Evolutionary conservation across 1,139 yeast genomes (phyloP), one percentile per base, ranked within the genome.

Genomic region (Pichia sp.): DNA sequence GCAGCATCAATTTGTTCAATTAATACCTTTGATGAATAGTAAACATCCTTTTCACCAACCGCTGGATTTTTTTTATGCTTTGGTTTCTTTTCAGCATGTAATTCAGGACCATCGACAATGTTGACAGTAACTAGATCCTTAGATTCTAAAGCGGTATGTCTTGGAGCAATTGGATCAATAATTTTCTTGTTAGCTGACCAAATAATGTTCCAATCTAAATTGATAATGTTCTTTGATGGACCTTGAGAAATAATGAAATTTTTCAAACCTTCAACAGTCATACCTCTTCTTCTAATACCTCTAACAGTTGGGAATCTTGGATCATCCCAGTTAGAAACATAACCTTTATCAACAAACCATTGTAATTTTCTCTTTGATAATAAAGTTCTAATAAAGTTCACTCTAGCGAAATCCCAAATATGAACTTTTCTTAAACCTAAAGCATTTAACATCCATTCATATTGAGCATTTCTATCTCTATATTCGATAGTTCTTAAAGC

Each of bases 221-320:
- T 92, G 66, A 90, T 84, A 61, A 92, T 89, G 73, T 92, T 92
- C 73, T 86, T 87, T 45, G 97, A 89, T 42, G 98, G 97, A 64
- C 98, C 98, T 74, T 92, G 97, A 47, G 95, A 78, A 56, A 92
- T 76, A 59, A 92, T 86, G 63, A 90, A 92, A 74, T 86, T 86
- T 70, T 92, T 81, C 68, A 92, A 80, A 58, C 97, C 97, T 72
- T 92, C 97, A 56, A 92, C 94, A 42, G 96, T 83, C 97, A 92
- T 92, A 75, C 98, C 98, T 75, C 98, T 86, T 78, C 97, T 83
- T 76, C 97, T 86, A 48, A 90, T 96, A 74, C 97, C 97, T 71
- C 96, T 83, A 40, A 90, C 96, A 44, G 98, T 92, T 58, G 98
- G 98, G 89, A 92, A 92, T 69, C 98, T 80, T 61, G 98, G 97